Percentiles rank a stretch among this genome's conserved stretches.
Conservation (phyloP, 495 filamentous ascomycete species). For the Amniculicola lignicola region DNA sequence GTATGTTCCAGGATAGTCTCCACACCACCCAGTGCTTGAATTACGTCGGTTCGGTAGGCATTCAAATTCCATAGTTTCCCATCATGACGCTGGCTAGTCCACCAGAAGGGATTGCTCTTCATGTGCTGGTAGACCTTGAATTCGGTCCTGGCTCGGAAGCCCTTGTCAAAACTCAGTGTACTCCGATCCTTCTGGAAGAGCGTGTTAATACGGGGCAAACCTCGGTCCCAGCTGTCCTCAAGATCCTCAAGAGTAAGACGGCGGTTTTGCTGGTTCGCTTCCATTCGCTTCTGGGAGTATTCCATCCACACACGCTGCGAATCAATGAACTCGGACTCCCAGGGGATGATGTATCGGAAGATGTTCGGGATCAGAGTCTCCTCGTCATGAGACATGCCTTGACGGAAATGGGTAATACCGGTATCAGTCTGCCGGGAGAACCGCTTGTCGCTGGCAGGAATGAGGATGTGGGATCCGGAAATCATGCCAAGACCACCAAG, state of each 20-base stretch:
- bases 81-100: slow-evolving; percentile 97
- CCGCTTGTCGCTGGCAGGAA: slow-evolving; percentile 94
- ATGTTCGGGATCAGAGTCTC: slow-evolving; percentile 98
- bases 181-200: slow-evolving; percentile 99
- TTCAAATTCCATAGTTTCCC: slow-evolving; percentile 99
- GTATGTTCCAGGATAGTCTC: slow-evolving; percentile 99
- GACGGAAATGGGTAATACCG: slow-evolving; percentile 94
- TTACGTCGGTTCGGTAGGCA: slow-evolving; percentile 96
- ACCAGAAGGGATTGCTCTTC: slow-evolving; percentile 99
- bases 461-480: slow-evolving; percentile 96
- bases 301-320: slow-evolving; percentile 99
- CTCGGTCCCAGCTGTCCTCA: slow-evolving; percentile 98
- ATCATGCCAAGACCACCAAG: slow-evolving; percentile 98
- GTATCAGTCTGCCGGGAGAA: slow-evolving; percentile 98
- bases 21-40: slow-evolving; percentile 97
- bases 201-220: slow-evolving; percentile 97
- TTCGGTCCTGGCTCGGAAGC: slow-evolving; percentile 91
- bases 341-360: slow-evolving; percentile 99
- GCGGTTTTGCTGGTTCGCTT: slow-evolving; percentile 96
- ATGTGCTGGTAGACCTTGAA: slow-evolving; percentile 99
- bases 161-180: slow-evolving; percentile 97
- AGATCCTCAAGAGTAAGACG: slow-evolving; percentile 93
- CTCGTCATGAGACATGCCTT: slow-evolving; percentile 98
- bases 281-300: slow-evolving; percentile 95
- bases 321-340: slow-evolving; percentile 99